Base-by-base conservation (phyloP, 2,329 filamentous ascomycete species). In the Helotiales sp. region DNA sequence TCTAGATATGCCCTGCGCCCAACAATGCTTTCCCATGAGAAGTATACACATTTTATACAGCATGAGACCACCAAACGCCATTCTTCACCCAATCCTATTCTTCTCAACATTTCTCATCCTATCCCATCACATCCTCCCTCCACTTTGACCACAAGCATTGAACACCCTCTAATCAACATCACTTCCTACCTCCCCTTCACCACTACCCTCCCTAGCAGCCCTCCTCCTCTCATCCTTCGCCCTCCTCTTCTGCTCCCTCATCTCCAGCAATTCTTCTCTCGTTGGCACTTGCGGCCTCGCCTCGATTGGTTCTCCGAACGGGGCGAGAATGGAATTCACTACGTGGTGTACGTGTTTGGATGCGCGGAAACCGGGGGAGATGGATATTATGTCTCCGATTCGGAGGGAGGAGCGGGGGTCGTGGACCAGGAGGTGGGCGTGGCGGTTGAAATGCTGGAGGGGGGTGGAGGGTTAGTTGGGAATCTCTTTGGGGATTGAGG, bases 391-490 rank as follows among this genome's bases (percentile, higher is more conserved):
- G 72, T 95, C 90, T 69, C 90, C 90, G 51, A 82, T 81, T 57
- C 86, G 81, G 34, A 92, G 81, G 25, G 88, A 91, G 65, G 85
- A 83, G 72, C 84, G 84, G 27, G 90, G 90, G 73, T 95, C 90
- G 77, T 91, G 88, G 34, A 93, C 89, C 29, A 93, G 83, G 70
- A 88, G 81, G 64, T 84, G 81, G 63, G 81, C 78, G 22, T 83
- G 82, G 44, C 81, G 76, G 67, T 86, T 81, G 73, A 89, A 93
- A 76, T 81, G 77, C 86, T 88, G 64, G 2, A 24, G 36, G 44
- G 30, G 12, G 34, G n/a, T 13, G 8, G 27, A 6, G 53, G 51
- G 27, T 36, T 42, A 36, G n/a, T 31, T 30, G n/a, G n/a, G n/a
- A n/a, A n/a, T n/a, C n/a, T n/a, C n/a, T n/a, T n/a, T n/a, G n/a